Evolutionary conservation across 768 basidiomycete species (phyloP), one percentile per base, ranked within the genome.

Genomic region (Podaxis sp.): DNA sequence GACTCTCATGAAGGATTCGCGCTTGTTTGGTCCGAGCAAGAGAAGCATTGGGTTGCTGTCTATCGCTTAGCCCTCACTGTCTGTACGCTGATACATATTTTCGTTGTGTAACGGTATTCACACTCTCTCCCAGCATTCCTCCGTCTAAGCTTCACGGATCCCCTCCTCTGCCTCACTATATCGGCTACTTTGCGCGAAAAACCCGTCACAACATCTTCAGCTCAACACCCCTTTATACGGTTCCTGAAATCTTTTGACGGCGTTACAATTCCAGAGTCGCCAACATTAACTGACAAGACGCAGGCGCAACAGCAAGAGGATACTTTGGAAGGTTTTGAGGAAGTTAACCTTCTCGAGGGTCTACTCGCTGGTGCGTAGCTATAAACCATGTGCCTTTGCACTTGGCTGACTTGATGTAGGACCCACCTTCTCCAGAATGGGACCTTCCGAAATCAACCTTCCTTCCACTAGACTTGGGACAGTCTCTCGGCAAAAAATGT

Each of bases 171-270:
- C 68, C 74, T 97, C 29, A 97, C 94, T 0, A 81, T 88, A 3
- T 93, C 91, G 2, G 82, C 87, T n/a, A 97, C 94, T 0, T 76
- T 96, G n/a, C 84, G 94, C 54, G 93, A 96, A 24, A 91, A 86
- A 67, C 84, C 88, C 0, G 71, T 91, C 6, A 67, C 80, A 1
- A 70, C 73, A 4, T 50, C 61, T 6, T 76, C 77, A 47, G 70
- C 77, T 8, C 75, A 76, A 8, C 79, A 82, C 65, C 82, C 83
- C 4, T 72, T 85, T 2, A 68, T 76, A 11, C 55, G 63, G 41
- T 83, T 76, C 64, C 67, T 85, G 19, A 67, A 72, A 9, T 73
- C 76, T 0, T 64, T 77, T 11, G 61, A 55, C 3, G 78, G 76
- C 9, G 70, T 69, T 36, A 70, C 79, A n/a, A 71, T 76, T 2